These are phyloP conservation scores for Tricholoma flavovirens DNA, from an alignment of 768 basidiomycete species.

Conservation along the genomic window DNA sequence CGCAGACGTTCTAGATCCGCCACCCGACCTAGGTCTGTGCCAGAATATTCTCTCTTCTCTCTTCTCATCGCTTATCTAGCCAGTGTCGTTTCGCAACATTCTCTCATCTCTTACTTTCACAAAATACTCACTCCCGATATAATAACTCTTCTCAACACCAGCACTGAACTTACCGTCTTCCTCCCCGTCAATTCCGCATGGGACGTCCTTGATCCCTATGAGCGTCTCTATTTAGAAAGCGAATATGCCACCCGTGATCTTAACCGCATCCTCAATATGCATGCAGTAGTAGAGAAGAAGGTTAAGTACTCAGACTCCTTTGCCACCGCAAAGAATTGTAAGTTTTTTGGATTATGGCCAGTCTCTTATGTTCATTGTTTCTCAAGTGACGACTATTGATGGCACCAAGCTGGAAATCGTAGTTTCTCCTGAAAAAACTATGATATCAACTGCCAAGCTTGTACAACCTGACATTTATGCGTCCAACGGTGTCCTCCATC, in stretches of 20 bases:
- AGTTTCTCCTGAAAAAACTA: conserved; percentile 47
- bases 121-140: conserved; percentile 64
- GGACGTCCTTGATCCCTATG: conserved; percentile 66
- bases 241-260: conserved; percentile 81
- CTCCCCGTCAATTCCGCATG: conserved; percentile 85
- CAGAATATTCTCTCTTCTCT: no score
- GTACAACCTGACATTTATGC: conserved; percentile 83
- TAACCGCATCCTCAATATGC: conserved; percentile 70
- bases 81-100: conserved; percentile 49
- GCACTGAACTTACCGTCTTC: conserved; percentile 80
- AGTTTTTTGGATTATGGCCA: conserved; percentile 18
- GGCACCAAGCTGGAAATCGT: conserved; percentile 61
- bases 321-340: conserved; percentile 44
- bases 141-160: conserved; percentile 50
- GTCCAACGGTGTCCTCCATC: conserved; percentile 91
- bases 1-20: conserved; percentile 66
- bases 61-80: conserved; percentile 33
- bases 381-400: conserved; percentile 64
- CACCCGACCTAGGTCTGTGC: conserved; percentile 66
- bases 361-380: conserved; percentile 9
- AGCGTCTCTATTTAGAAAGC: conserved; percentile 85
- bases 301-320: conserved; percentile 71
- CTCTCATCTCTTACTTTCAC: conserved; percentile 67
- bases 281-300: conserved; percentile 51
- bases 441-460: conserved; percentile 53